Conservation (phyloP, 768 basidiomycete genomes). For the Lentinus tigrinus region DNA sequence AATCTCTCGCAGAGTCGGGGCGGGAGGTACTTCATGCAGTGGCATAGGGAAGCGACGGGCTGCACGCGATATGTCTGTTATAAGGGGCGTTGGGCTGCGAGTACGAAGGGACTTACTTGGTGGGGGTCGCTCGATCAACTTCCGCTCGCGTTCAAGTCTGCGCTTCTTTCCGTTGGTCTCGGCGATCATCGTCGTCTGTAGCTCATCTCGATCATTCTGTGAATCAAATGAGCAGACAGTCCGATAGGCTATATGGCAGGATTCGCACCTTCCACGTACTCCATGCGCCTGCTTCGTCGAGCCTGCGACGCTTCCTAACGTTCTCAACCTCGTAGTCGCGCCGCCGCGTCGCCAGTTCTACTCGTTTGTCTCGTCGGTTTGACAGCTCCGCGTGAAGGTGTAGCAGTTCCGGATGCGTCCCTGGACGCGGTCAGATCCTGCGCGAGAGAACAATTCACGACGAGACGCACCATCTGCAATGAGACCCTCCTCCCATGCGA, state of each 20-base stretch:
- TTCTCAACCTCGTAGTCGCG: conserved; percentile 67
- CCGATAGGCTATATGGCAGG: conserved; percentile 3
- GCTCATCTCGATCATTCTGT: conserved; percentile 72
- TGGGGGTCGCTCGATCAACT: conserved; percentile 72
- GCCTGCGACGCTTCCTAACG: conserved; percentile 56
- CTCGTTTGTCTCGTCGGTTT: conserved; percentile 74
- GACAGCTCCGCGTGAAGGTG: conserved; percentile 79
- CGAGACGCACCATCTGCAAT: conserved; percentile 74
- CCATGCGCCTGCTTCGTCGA: conserved; percentile 81
- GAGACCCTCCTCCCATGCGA: conserved; percentile 85
- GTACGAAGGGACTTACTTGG: conserved; percentile 36
- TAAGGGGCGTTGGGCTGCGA: neutral
- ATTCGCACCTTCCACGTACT: conserved; percentile 82
- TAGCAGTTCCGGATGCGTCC: conserved; percentile 81
- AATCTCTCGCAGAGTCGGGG: conserved; percentile 67
- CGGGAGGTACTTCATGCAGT: conserved; percentile 48
- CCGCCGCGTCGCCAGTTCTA: conserved; percentile 77
- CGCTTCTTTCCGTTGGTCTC: conserved; percentile 87
- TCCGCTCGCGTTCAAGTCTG: conserved; percentile 80
- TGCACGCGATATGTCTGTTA: conserved; percentile 21
- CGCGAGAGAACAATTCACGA: neutral
- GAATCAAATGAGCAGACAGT: neutral
- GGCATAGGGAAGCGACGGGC: conserved; percentile 63
- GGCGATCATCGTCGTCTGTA: conserved; percentile 86
- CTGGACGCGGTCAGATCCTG: conserved; percentile 36